phyloP scores from a whole-genome alignment of 2,329 filamentous ascomycete species.

The Rhynchosporium agropyri region DNA sequence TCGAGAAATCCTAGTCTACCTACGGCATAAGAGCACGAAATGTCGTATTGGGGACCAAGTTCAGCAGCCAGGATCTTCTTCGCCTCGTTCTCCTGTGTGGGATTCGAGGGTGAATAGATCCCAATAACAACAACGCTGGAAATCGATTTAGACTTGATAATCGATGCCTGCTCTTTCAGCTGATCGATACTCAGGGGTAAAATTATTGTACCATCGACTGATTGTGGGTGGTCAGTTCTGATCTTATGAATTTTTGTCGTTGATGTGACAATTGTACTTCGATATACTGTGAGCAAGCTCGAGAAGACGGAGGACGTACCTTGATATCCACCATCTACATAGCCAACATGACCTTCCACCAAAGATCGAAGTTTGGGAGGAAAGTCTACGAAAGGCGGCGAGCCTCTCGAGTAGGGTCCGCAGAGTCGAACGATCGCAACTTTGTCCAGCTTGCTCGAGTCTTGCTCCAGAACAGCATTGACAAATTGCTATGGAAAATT shows the following conservation, averaged over 20 bases:
- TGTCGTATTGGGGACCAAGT: slow-evolving; percentile 48
- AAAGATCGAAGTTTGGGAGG: slow-evolving; percentile 49
- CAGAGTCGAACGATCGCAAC: slow-evolving; percentile 57
- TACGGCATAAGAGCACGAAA: slow-evolving; percentile 54
- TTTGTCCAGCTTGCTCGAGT: slow-evolving; percentile 51
- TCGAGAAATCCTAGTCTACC: slow-evolving; percentile 55
- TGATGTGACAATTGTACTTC: neutral
- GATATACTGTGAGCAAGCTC: neutral
- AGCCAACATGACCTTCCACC: slow-evolving; percentile 52
- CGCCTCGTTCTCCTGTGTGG: slow-evolving; percentile 55
- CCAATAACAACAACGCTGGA: slow-evolving; percentile 56
- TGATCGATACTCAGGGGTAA: slow-evolving; percentile 32
- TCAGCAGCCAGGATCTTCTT: slow-evolving; percentile 47
- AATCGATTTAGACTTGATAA: slow-evolving; percentile 43
- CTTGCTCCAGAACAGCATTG: slow-evolving; percentile 54
- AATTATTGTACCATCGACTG: slow-evolving; percentile 38
- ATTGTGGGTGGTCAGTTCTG: slow-evolving; percentile 18
- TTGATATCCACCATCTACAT: slow-evolving; percentile 48
- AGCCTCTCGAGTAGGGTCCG: slow-evolving; percentile 50
- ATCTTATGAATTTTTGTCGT: neutral
- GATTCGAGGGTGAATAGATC: slow-evolving; percentile 61
- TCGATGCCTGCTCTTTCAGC: slow-evolving; percentile 38
- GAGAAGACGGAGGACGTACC: slow-evolving; percentile 25
- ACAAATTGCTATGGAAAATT: slow-evolving; percentile 47
- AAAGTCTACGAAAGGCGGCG: slow-evolving; percentile 54